Evolutionary conservation across 306 rosid genomes (phyloP).

Genomic region (Hippophae rhamnoides): DNA sequence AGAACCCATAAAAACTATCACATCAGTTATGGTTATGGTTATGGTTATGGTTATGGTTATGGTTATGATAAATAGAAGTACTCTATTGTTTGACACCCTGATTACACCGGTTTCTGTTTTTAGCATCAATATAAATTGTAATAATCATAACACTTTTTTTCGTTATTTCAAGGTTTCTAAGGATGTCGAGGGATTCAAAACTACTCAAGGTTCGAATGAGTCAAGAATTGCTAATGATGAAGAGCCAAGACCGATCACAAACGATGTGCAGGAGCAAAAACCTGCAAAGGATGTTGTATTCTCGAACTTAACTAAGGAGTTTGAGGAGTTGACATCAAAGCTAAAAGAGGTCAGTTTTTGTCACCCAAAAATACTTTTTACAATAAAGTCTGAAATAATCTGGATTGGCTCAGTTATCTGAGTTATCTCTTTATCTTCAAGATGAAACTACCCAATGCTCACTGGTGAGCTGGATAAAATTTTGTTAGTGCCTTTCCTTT

Average conservation of each 20-base stretch:
- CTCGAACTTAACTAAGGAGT: constrained; percentile 32
- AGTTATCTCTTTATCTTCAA: neutral
- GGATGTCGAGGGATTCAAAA: constrained; percentile 42
- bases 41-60: no score
- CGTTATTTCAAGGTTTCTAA: constrained; percentile 33
- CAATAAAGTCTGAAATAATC: neutral
- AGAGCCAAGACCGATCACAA: constrained; percentile 21
- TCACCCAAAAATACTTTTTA: constrained; percentile 8
- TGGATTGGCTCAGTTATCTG: neutral
- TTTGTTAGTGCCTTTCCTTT: neutral
- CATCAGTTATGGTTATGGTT: no score
- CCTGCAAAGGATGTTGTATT: constrained; percentile 26
- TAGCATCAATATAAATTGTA: neutral
- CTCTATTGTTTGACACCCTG: neutral
- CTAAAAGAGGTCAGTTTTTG: constrained; percentile 66
- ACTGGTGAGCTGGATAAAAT: neutral
- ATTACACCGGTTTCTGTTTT: neutral
- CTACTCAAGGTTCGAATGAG: constrained; percentile 30
- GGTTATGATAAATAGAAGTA: no score
- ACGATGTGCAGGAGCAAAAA: constrained; percentile 29
- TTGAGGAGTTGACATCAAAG: constrained; percentile 55
- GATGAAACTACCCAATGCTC: constrained; percentile 1
- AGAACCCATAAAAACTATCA: no score
- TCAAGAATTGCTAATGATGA: constrained; percentile 19
- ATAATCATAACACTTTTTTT: constrained; percentile 7